phyloP scores from a whole-genome alignment of 2,329 filamentous ascomycete genomes.

The Stemphylium lycopersici region DNA sequence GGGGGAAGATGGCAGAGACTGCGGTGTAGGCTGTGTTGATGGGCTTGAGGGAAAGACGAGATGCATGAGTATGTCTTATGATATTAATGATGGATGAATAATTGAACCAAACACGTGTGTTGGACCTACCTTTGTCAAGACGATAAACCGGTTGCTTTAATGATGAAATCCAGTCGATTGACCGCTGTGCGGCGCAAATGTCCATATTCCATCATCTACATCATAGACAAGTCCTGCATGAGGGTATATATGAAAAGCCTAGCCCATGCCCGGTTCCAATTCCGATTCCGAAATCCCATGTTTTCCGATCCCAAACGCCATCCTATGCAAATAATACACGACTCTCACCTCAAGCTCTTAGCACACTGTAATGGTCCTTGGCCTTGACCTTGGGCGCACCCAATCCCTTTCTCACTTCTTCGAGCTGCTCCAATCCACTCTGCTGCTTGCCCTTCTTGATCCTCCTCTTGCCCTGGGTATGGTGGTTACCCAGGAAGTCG shows the following conservation, averaged over 20 bases:
- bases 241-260: not conserved
- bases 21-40: no score
- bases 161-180: not conserved
- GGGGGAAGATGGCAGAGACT: not conserved
- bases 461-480: conserved; percentile 69
- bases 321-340: not conserved
- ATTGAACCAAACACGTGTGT: not conserved
- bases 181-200: not conserved
- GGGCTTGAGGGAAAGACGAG: not conserved
- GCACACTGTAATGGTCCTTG: conserved; percentile 13
- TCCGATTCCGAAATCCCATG: not conserved
- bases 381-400: conserved; percentile 68
- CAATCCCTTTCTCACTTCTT: conserved; percentile 82
- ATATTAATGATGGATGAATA: conserved; percentile 1
- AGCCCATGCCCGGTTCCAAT: no score
- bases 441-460: conserved; percentile 82
- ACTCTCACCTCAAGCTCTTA: not conserved
- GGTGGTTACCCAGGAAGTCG: conserved; percentile 81
- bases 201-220: no score
- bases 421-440: conserved; percentile 84
- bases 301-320: not conserved
- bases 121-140: no score
- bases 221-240: not conserved
- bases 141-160: no score
- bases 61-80: not conserved